Percentiles rank a stretch among this genome's conserved stretches.
Evolutionary conservation across 495 filamentous ascomycete species (phyloP).

Genomic region (Gamarada debralockiae): DNA sequence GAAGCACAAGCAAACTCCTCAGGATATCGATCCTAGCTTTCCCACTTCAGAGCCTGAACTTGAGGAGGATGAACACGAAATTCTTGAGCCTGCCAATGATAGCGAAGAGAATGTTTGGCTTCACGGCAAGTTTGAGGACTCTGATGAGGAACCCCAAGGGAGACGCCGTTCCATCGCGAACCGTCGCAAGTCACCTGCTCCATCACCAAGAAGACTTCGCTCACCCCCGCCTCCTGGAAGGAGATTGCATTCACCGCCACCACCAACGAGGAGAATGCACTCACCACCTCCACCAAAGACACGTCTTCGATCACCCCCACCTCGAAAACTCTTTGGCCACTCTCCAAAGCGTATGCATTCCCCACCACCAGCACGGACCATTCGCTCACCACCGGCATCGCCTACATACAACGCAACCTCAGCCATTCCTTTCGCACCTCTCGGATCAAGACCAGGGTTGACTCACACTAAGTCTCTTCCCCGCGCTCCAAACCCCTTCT

Average conservation of each 20-base stretch:
- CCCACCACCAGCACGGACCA: constrained; percentile 24
- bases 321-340: constrained; percentile 19
- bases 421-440: constrained; percentile 47
- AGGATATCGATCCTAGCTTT: constrained; percentile 97
- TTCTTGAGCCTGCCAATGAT: constrained; percentile 48
- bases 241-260: constrained; percentile 31
- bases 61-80: constrained; percentile 60
- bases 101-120: constrained; percentile 56
- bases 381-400: constrained; percentile 25
- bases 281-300: constrained; percentile 56
- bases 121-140: constrained; percentile 54
- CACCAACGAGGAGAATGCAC: constrained; percentile 40
- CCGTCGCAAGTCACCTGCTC: constrained; percentile 32
- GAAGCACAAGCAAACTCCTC: constrained; percentile 75
- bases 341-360: constrained; percentile 31
- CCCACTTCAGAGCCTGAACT: constrained; percentile 90
- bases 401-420: constrained; percentile 28
- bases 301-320: constrained; percentile 63
- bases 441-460: constrained; percentile 58
- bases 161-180: constrained; percentile 35
- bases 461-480: constrained; percentile 78
- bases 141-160: constrained; percentile 31
- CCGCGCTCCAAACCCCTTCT: constrained; percentile 66
- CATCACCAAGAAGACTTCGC: constrained; percentile 44
- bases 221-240: constrained; percentile 39